Evolutionary conservation across 805 yeast species (phyloP).

Genomic region (Debaryomyces hansenii): DNA sequence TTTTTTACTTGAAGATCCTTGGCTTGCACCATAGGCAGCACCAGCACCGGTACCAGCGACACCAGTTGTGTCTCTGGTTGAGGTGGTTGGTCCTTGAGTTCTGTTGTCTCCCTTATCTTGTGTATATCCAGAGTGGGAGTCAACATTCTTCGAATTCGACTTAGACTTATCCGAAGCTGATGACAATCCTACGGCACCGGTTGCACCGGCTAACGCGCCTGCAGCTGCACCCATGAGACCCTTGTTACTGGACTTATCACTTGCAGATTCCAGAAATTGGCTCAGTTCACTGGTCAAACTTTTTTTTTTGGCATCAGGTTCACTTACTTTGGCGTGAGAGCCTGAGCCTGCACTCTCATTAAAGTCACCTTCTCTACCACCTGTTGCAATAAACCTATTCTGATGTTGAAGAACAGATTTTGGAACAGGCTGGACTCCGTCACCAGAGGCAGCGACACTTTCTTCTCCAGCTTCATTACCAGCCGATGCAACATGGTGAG

Average conservation of each 20-base stretch:
- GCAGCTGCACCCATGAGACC: constrained; percentile 7
- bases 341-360: too few relatives aligned
- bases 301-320: background rate
- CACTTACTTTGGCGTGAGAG: background rate
- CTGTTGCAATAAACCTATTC: constrained; percentile 12
- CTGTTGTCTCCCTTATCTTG: too few relatives aligned
- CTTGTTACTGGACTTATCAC: constrained; percentile 2
- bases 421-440: constrained; percentile 15
- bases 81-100: too few relatives aligned
- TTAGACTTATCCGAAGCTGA: background rate
- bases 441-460: background rate
- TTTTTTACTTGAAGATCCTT: background rate
- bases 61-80: background rate
- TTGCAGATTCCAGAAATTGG: background rate
- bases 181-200: constrained; percentile 6
- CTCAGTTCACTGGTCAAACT: background rate
- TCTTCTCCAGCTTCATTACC: constrained; percentile 3
- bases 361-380: constrained; percentile 13
- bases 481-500: constrained; percentile 11
- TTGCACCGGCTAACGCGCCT: constrained; percentile 9
- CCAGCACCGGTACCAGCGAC: constrained; percentile 7
- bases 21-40: constrained; percentile 7
- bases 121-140: too few relatives aligned
- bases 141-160: too few relatives aligned
- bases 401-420: constrained; percentile 6